phyloP scores from a whole-genome alignment of 192 early-diverging fungal species.

The Nowakowskiella sp. region DNA sequence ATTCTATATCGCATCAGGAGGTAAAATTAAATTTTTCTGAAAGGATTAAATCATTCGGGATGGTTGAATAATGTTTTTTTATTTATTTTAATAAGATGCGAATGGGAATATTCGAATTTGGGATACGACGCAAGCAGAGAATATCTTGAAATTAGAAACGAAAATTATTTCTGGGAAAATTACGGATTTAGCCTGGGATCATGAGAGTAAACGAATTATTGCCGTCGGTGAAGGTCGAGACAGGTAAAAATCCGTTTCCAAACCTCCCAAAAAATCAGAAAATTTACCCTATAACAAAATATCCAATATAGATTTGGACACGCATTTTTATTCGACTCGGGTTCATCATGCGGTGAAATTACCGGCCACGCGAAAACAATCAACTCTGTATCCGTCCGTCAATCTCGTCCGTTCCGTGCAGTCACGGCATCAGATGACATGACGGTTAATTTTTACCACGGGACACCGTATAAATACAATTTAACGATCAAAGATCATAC shows the following conservation, averaged over 20 bases:
- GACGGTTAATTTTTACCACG: slow-evolving; percentile 81
- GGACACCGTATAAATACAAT: slow-evolving; percentile 82
- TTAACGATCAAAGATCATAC: slow-evolving; percentile 69
- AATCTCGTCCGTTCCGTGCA: slow-evolving; percentile 81
- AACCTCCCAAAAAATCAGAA: not conserved
- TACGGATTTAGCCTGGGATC: slow-evolving; percentile 89
- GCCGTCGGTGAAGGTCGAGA: slow-evolving; percentile 93
- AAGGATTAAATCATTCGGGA: too few species aligned
- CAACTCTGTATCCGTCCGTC: slow-evolving; percentile 85
- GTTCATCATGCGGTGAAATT: slow-evolving; percentile 84
- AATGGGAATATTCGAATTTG: slow-evolving; percentile 88
- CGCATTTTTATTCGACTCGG: slow-evolving; percentile 82
- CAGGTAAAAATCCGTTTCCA: slow-evolving; percentile 27
- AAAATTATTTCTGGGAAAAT: slow-evolving; percentile 65
- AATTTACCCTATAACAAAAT: too few species aligned
- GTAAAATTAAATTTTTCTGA: slow-evolving; percentile 29
- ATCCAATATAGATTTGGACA: slow-evolving; percentile 69
- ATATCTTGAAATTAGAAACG: slow-evolving; percentile 76
- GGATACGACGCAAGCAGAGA: slow-evolving; percentile 74
- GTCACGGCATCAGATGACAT: slow-evolving; percentile 88
- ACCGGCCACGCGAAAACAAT: slow-evolving; percentile 81
- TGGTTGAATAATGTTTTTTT: too few species aligned
- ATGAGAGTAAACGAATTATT: slow-evolving; percentile 91
- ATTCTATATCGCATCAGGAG: slow-evolving; percentile 93
- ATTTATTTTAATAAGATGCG: slow-evolving; percentile 56